Evolutionary conservation across 2,329 filamentous ascomycete species (phyloP).

Genomic region (Xylogone sp.): DNA sequence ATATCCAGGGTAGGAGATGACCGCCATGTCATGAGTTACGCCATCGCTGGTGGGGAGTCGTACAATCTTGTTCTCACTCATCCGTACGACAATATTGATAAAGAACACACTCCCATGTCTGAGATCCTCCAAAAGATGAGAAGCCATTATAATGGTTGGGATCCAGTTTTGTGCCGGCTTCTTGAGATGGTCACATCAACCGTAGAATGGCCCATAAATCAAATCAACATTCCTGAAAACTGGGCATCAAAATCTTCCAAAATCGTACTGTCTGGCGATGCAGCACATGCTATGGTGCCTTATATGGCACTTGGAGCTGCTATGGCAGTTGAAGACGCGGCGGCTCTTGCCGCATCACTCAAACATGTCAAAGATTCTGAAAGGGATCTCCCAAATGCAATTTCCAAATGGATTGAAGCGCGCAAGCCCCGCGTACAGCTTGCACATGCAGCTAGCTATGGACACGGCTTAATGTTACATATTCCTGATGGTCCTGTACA

Average conservation of each 20-base stretch:
- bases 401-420: constrained; percentile 33
- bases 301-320: constrained; percentile 47
- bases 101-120: neutral
- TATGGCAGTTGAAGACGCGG: constrained; percentile 39
- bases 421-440: constrained; percentile 36
- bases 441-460: constrained; percentile 36
- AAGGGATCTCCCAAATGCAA: constrained; percentile 29
- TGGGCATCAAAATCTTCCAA: constrained; percentile 37
- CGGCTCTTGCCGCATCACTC: constrained; percentile 32
- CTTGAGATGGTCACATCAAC: constrained; percentile 17
- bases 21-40: constrained; percentile 59
- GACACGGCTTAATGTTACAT: constrained; percentile 31
- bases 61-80: constrained; percentile 62
- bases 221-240: constrained; percentile 7
- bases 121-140: constrained; percentile 51
- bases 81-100: constrained; percentile 28
- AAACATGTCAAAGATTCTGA: constrained; percentile 26
- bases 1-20: constrained; percentile 16
- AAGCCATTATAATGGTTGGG: constrained; percentile 55
- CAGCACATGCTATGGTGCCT: constrained; percentile 95
- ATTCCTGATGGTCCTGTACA: constrained; percentile 29
- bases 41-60: constrained; percentile 50
- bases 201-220: neutral
- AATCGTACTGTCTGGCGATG: constrained; percentile 81
- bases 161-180: constrained; percentile 44